phyloP scores from a whole-genome alignment of 148 eudicot genomes.

The Spergularia marina region DNA sequence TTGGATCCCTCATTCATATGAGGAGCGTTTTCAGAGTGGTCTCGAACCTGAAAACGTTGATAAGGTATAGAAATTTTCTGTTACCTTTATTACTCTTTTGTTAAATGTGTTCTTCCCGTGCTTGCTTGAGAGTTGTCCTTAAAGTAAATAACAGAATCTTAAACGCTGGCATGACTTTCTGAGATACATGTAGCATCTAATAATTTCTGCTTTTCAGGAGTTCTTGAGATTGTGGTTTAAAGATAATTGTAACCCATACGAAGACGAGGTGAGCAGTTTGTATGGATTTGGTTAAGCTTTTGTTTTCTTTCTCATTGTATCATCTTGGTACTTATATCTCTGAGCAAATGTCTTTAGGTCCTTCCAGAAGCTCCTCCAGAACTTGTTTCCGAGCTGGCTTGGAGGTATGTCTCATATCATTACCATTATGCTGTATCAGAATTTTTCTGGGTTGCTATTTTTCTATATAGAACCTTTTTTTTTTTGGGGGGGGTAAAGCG shows the following conservation, averaged over 20 bases:
- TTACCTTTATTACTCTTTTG: conserved; percentile 1
- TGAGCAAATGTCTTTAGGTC: conserved; percentile 41
- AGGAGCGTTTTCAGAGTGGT: conserved; percentile 59
- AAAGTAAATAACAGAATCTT: neutral
- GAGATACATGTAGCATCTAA: neutral
- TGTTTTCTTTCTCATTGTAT: neutral
- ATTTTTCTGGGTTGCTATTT: neutral
- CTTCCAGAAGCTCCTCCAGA: conserved; percentile 95
- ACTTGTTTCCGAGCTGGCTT: conserved; percentile 89
- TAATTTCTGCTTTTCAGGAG: conserved; percentile 51
- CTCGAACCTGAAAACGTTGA: conserved; percentile 97
- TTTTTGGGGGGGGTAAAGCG: too few species aligned
- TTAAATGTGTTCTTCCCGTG: neutral
- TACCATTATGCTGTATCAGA: neutral
- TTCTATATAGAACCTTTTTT: too few species aligned
- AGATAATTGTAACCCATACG: conserved; percentile 86
- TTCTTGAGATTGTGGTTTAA: conserved; percentile 96
- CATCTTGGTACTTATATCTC: neutral
- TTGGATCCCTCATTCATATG: conserved; percentile 81
- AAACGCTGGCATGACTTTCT: neutral
- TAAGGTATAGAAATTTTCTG: conserved; percentile 42
- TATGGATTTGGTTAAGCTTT: neutral
- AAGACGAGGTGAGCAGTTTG: conserved; percentile 60
- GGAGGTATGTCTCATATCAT: conserved; percentile 55
- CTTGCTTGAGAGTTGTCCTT: neutral